Conservation (phyloP, 805 yeast genomes). For the Nakazawaea wyomingensis region DNA sequence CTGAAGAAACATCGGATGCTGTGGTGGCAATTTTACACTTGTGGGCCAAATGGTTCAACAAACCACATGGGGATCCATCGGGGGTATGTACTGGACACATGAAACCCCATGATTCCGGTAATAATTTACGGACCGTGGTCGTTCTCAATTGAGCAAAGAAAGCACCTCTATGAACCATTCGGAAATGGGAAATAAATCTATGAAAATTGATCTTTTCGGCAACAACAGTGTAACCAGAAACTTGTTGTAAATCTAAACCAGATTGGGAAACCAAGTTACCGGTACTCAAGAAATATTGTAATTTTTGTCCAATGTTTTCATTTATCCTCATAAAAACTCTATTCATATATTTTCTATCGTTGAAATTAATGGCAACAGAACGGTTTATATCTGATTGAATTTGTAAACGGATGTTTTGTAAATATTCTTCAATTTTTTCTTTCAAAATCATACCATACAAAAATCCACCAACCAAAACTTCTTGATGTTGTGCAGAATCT, state of each 20-base stretch:
- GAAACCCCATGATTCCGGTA: constrained; percentile 99
- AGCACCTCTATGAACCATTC: constrained; percentile 99
- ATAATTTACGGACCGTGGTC: constrained; percentile 90
- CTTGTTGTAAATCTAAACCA: constrained; percentile 96
- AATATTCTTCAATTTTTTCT: constrained; percentile 92
- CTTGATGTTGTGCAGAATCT: constrained; percentile 99
- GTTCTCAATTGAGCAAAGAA: constrained; percentile 98
- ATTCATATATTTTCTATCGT: constrained; percentile 76
- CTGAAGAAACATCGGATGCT: constrained; percentile 65
- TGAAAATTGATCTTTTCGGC: constrained; percentile 98
- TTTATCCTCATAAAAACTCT: constrained; percentile 74
- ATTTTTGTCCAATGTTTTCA: constrained; percentile 91
- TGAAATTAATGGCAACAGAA: constrained; percentile 75
- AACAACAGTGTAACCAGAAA: constrained; percentile 95
- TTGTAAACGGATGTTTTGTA: constrained; percentile 66
- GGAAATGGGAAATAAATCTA: constrained; percentile 95
- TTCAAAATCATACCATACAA: constrained; percentile 94
- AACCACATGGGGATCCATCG: constrained; percentile 99
- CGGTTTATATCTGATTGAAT: constrained; percentile 77
- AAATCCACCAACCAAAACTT: constrained; percentile 91
- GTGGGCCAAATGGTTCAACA: constrained; percentile 93
- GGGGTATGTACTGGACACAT: constrained; percentile 99
- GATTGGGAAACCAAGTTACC: constrained; percentile 97
- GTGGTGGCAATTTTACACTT: constrained; percentile 83
- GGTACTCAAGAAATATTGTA: constrained; percentile 91